These are phyloP conservation scores for Striga hermonthica DNA, from an alignment of 305 asterid genomes.

Conservation along the genomic window DNA sequence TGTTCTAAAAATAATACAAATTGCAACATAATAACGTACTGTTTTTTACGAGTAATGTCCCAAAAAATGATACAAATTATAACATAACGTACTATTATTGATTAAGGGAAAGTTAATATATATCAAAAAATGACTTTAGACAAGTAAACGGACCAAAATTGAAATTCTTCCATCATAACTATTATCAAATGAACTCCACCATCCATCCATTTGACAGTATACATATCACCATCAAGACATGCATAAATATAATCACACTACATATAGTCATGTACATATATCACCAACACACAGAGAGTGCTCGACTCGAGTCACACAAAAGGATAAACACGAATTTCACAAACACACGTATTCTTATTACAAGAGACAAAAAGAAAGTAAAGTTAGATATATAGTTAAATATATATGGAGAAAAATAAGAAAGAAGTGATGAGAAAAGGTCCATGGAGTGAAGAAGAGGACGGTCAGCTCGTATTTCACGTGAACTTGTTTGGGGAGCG, in stretches of 20 bases:
- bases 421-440: constrained; percentile 60
- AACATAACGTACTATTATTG: too few relatives aligned
- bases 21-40: too few relatives aligned
- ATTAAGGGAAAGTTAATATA: too few relatives aligned
- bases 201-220: not conserved
- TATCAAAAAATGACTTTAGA: too few relatives aligned
- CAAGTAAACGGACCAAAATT: too few relatives aligned
- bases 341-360: not conserved
- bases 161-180: too few relatives aligned
- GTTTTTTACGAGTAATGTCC: too few relatives aligned
- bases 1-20: too few relatives aligned
- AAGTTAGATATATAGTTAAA: constrained; percentile 34
- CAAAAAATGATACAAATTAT: too few relatives aligned
- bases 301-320: constrained; percentile 11
- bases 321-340: not conserved
- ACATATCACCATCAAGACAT: not conserved
- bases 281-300: constrained; percentile 21
- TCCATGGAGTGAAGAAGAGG: constrained; percentile 96
- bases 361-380: not conserved
- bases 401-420: too few relatives aligned
- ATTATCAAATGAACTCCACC: not conserved
- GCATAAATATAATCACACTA: not conserved
- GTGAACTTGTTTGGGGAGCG: constrained; percentile 92
- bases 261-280: not conserved
- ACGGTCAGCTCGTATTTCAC: constrained; percentile 60